These are phyloP conservation scores for Cercophora sp. DNA, from an alignment of 495 filamentous ascomycete genomes.

Conservation along the genomic window DNA sequence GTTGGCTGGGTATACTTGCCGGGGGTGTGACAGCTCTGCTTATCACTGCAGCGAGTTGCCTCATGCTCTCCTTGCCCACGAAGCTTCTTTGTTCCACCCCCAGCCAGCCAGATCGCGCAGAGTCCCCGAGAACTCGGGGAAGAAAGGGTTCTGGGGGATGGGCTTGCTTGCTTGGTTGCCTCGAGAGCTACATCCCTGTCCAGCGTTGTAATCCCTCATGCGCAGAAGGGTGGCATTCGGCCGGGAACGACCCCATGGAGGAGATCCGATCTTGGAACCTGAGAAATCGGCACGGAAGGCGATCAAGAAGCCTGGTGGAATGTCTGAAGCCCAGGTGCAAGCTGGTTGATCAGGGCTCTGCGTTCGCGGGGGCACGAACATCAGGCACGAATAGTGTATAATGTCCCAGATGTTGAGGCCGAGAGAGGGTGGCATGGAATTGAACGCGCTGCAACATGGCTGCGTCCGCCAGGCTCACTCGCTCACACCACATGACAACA, in stretches of 20 bases:
- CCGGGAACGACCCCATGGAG: slow-evolving; percentile 29
- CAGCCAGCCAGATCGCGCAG: slow-evolving; percentile 2
- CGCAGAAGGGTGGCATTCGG: slow-evolving; percentile 33
- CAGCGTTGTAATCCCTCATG: slow-evolving; percentile 26
- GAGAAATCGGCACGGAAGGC: slow-evolving; percentile 29
- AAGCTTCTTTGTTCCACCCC: slow-evolving; percentile 23
- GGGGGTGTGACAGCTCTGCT: slow-evolving; percentile 3
- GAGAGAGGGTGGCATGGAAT: too few relatives aligned
- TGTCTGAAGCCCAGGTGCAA: slow-evolving; percentile 11
- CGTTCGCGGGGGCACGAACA: not conserved
- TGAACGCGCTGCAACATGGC: too few relatives aligned
- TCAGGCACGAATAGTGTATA: too few relatives aligned
- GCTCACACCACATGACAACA: too few relatives aligned
- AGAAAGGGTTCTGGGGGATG: not conserved
- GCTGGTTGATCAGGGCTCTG: not conserved
- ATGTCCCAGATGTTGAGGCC: too few relatives aligned
- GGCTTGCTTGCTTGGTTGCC: not conserved
- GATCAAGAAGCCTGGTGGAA: slow-evolving; percentile 30
- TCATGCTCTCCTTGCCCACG: slow-evolving; percentile 4
- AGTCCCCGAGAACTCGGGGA: not conserved
- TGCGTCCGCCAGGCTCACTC: too few relatives aligned
- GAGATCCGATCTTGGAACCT: slow-evolving; percentile 33
- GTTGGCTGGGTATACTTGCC: slow-evolving; percentile 17
- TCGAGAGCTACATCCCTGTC: slow-evolving; percentile 21
- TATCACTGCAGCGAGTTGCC: slow-evolving; percentile 5